phyloP scores from a whole-genome alignment of 2,329 filamentous ascomycete genomes.

The Aspergillus sp. region DNA sequence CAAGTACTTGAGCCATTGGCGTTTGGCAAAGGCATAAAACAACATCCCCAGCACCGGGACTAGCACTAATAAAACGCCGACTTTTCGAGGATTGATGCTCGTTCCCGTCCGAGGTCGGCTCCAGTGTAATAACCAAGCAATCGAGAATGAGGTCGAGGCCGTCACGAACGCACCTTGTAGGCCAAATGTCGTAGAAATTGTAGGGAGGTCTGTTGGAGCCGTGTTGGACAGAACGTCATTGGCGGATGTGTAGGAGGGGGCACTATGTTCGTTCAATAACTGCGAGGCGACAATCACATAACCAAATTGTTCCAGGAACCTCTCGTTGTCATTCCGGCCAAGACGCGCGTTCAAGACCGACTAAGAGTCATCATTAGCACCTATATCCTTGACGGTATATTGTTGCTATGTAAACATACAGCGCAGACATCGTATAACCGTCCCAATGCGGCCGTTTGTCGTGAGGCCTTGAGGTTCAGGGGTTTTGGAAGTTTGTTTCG shows the following conservation, averaged over 20 bases:
- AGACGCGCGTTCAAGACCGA: constrained; percentile 48
- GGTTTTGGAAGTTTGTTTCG: constrained; percentile 51
- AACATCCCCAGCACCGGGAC: constrained; percentile 55
- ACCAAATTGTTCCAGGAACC: constrained; percentile 88
- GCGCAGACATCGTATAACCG: constrained; percentile 50
- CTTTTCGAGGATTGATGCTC: constrained; percentile 43
- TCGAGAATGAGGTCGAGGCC: constrained; percentile 59
- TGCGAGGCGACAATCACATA: constrained; percentile 93
- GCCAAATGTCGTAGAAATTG: constrained; percentile 51
- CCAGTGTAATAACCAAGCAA: constrained; percentile 72
- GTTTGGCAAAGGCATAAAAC: constrained; percentile 70
- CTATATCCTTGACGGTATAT: background rate
- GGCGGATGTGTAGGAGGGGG: constrained; percentile 41
- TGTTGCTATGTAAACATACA: constrained; percentile 31
- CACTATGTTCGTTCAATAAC: constrained; percentile 66
- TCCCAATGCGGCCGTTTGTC: constrained; percentile 32
- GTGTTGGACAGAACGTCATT: constrained; percentile 33
- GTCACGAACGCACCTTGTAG: constrained; percentile 67
- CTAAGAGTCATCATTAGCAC: constrained; percentile 16
- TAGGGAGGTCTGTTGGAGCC: constrained; percentile 29
- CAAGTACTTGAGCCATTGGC: constrained; percentile 79
- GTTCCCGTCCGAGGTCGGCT: constrained; percentile 55
- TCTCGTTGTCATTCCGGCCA: constrained; percentile 74
- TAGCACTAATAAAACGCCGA: constrained; percentile 41
- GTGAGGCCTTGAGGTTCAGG: constrained; percentile 38